These are phyloP conservation scores for Protomyces pachydermus DNA, from an alignment of 1,139 yeast species.

Conservation along the genomic window DNA sequence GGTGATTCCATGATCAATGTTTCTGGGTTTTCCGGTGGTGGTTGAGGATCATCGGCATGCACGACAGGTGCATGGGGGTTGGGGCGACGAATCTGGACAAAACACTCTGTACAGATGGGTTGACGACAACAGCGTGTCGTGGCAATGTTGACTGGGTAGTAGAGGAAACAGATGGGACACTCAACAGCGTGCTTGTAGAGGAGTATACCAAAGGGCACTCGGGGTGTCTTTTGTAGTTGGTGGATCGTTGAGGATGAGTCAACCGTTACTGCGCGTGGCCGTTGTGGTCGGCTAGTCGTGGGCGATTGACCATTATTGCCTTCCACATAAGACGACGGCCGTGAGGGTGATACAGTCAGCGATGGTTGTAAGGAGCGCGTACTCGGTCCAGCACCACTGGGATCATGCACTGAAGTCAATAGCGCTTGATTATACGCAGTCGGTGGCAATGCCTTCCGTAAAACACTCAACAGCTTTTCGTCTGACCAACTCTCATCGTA, in stretches of 20 bases:
- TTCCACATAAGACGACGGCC: conserved; percentile 12
- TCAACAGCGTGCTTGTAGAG: conserved; percentile 44
- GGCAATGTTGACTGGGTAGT: conserved; percentile 73
- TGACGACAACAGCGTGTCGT: conserved; percentile 86
- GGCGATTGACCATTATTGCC: not conserved
- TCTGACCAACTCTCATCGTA: conserved; percentile 71
- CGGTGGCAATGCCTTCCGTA: conserved; percentile 35
- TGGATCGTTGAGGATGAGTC: conserved; percentile 10
- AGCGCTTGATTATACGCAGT: conserved; percentile 18
- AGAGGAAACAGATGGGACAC: conserved; percentile 92
- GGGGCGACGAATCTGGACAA: conserved; percentile 85
- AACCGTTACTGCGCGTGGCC: conserved; percentile 26
- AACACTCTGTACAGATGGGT: conserved; percentile 93
- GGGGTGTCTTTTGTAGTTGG: conserved; percentile 1
- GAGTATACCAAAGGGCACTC: conserved; percentile 14
- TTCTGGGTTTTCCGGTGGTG: conserved; percentile 28
- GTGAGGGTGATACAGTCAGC: conserved; percentile 2
- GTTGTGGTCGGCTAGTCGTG: not conserved
- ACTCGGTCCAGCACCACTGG: conserved; percentile 1
- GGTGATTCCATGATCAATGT: conserved; percentile 78
- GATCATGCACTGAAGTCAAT: conserved; percentile 10
- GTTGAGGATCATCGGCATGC: conserved; percentile 42
- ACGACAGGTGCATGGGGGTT: conserved; percentile 82
- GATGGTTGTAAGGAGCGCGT: conserved; percentile 3
- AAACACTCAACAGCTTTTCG: conserved; percentile 56